These are phyloP conservation scores for Linum usitatissimum DNA, from an alignment of 345 rosid genomes.

Conservation along the genomic window DNA sequence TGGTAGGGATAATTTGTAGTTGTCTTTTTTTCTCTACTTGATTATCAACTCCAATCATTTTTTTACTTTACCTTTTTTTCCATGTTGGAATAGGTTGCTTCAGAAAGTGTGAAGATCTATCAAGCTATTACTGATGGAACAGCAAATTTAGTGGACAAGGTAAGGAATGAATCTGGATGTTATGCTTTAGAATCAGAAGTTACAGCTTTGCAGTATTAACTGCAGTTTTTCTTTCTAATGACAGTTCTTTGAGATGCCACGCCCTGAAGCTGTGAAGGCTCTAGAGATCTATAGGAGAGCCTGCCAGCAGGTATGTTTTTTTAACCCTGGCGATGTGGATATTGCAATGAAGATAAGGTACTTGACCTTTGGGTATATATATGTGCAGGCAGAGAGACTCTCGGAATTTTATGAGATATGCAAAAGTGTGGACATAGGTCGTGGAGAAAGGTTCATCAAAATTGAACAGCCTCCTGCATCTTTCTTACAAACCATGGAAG, in stretches of 20 bases:
- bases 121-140: slow-evolving; percentile 85
- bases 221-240: slow-evolving; percentile 13
- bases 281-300: slow-evolving; percentile 75
- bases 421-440: slow-evolving; percentile 72
- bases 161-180: slow-evolving; percentile 15
- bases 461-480: slow-evolving; percentile 97
- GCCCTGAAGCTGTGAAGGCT: slow-evolving; percentile 72
- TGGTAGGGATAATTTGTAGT: slow-evolving; percentile 44
- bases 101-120: slow-evolving; percentile 79
- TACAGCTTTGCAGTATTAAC: slow-evolving; percentile 14
- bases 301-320: slow-evolving; percentile 65
- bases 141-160: slow-evolving; percentile 92
- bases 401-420: slow-evolving; percentile 95
- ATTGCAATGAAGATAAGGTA: neutral
- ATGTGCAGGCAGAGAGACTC: slow-evolving; percentile 70
- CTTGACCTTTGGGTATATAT: slow-evolving; percentile 1
- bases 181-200: slow-evolving; percentile 10
- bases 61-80: slow-evolving; percentile 4
- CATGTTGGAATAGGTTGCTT: slow-evolving; percentile 50
- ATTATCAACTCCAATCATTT: neutral
- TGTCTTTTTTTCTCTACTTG: slow-evolving; percentile 2
- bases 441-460: slow-evolving; percentile 69
- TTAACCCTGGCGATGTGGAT: neutral
- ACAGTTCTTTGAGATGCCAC: slow-evolving; percentile 99
- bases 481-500: slow-evolving; percentile 98